These are phyloP conservation scores for Erigeron canadensis DNA, from an alignment of 129 eudicot species.

Conservation along the genomic window DNA sequence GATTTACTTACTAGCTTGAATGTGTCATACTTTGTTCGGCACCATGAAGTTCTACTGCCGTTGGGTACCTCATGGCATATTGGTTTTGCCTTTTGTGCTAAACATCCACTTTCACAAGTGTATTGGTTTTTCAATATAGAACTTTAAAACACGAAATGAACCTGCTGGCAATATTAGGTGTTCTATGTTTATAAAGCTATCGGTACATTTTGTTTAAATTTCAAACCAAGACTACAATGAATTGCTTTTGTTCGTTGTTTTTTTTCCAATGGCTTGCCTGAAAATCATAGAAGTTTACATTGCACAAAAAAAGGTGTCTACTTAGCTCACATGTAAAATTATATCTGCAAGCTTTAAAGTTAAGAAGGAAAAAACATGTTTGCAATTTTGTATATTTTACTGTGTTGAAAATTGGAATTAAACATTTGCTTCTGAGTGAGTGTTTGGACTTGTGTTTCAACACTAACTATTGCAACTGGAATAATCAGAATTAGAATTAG, in stretches of 20 bases:
- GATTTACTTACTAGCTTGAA: neutral
- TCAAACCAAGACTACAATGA: neutral
- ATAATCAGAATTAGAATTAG: neutral
- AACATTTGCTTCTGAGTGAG: neutral
- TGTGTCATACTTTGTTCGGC: neutral
- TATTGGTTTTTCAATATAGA: neutral
- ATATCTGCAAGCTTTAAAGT: neutral
- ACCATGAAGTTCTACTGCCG: too few relatives aligned
- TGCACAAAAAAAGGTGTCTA: constrained; percentile 1
- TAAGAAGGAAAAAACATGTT: neutral
- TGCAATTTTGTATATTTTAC: neutral
- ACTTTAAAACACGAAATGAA: neutral
- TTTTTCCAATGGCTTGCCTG: neutral
- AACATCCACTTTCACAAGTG: neutral
- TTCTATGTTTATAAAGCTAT: neutral
- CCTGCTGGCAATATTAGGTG: neutral
- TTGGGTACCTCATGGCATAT: too few relatives aligned
- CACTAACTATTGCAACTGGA: neutral
- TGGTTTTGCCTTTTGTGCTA: neutral
- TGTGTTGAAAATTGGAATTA: neutral
- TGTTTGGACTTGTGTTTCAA: neutral
- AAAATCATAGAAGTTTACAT: neutral
- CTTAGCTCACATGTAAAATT: neutral
- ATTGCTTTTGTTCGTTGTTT: neutral
- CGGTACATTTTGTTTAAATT: neutral